Evolutionary conservation across 2,329 filamentous ascomycete genomes (phyloP).

Genomic region (Didymella segeticola): DNA sequence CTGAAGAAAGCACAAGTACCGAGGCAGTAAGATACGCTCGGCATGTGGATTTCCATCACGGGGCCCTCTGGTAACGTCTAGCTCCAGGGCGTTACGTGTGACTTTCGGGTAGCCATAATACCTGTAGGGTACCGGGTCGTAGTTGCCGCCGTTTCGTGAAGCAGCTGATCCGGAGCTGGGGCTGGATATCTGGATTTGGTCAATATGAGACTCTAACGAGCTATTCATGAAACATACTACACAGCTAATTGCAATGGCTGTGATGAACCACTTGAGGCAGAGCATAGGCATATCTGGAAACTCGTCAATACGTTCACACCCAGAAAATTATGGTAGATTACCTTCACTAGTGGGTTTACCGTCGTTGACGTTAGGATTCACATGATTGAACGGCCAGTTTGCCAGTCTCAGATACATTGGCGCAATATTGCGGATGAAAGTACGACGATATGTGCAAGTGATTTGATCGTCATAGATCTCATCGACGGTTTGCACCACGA

Average conservation of each 20-base stretch:
- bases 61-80: conserved; percentile 16
- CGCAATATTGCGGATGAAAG: conserved; percentile 38
- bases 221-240: conserved; percentile 25
- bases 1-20: conserved; percentile 40
- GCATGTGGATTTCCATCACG: conserved; percentile 31
- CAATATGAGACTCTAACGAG: not conserved
- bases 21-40: conserved; percentile 36
- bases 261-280: conserved; percentile 39
- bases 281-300: conserved; percentile 32
- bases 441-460: conserved; percentile 38
- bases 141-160: conserved; percentile 31
- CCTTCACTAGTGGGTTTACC: conserved; percentile 29
- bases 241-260: conserved; percentile 30
- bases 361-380: conserved; percentile 30
- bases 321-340: not conserved
- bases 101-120: conserved; percentile 43
- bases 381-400: conserved; percentile 41
- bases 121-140: conserved; percentile 38
- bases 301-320: not conserved
- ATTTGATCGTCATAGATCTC: conserved; percentile 40
- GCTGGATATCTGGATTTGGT: conserved; percentile 29
- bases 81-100: conserved; percentile 37
- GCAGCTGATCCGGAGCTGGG: conserved; percentile 23
- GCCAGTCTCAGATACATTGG: conserved; percentile 38
- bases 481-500: conserved; percentile 42